These are phyloP conservation scores for Colletotrichum shisoi DNA, from an alignment of 2,329 filamentous ascomycete species.

Conservation along the genomic window DNA sequence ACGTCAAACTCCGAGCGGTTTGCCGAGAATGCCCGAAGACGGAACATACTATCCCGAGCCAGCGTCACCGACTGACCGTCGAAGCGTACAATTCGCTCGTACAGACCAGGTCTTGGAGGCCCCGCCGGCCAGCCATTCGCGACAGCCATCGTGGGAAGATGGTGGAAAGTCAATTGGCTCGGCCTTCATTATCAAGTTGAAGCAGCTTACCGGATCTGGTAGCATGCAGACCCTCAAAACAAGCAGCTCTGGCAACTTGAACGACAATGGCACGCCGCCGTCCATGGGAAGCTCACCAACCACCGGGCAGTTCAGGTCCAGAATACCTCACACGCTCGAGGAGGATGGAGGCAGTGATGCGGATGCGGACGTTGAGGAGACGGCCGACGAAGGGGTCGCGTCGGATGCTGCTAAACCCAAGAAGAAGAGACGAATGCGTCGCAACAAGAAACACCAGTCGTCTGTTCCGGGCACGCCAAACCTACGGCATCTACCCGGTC, in stretches of 20 bases:
- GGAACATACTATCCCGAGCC: slow-evolving; percentile 41
- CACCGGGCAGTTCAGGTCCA: slow-evolving; percentile 53
- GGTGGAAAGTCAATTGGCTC: slow-evolving; percentile 67
- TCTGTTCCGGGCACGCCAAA: slow-evolving; percentile 73
- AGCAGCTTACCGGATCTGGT: slow-evolving; percentile 70
- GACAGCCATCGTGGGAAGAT: slow-evolving; percentile 72
- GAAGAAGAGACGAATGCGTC: slow-evolving; percentile 68
- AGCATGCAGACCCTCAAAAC: slow-evolving; percentile 57
- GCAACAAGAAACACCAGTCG: slow-evolving; percentile 47
- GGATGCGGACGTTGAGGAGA: slow-evolving; percentile 84
- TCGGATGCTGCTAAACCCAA: slow-evolving; percentile 60
- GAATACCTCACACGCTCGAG: slow-evolving; percentile 62
- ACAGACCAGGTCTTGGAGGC: slow-evolving; percentile 60
- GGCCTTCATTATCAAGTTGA: slow-evolving; percentile 80
- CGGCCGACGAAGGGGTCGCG: slow-evolving; percentile 75
- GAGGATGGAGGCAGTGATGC: slow-evolving; percentile 70
- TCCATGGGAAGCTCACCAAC: slow-evolving; percentile 61
- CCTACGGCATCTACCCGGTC: slow-evolving; percentile 53
- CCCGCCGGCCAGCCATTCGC: slow-evolving; percentile 60
- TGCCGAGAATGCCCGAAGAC: slow-evolving; percentile 40
- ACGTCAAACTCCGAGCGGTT: slow-evolving; percentile 20
- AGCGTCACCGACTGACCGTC: slow-evolving; percentile 54
- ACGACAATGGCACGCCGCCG: slow-evolving; percentile 49
- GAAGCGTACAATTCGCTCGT: slow-evolving; percentile 79
- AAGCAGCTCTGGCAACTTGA: slow-evolving; percentile 46